Conservation (phyloP, 371 early-diverging fungal species). For the Mucor racemosus region DNA sequence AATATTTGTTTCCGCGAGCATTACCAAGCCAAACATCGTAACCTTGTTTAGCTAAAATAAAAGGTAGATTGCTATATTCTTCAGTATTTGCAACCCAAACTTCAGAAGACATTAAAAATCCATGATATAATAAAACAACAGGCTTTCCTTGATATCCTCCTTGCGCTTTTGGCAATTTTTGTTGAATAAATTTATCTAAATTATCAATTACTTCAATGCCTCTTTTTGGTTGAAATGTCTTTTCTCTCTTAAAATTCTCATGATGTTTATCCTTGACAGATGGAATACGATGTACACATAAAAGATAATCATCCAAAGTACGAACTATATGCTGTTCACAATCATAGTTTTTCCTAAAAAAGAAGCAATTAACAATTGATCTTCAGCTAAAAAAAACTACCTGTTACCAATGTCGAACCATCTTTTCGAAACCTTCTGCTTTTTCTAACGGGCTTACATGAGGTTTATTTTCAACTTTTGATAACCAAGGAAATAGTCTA, state of each 20-base stretch:
- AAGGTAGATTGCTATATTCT: slow-evolving; percentile 70
- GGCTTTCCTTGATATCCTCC: slow-evolving; percentile 59
- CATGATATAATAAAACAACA: slow-evolving; percentile 93
- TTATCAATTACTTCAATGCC: slow-evolving; percentile 42
- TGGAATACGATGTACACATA: slow-evolving; percentile 90
- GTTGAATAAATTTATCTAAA: slow-evolving; percentile 33
- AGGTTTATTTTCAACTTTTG: slow-evolving; percentile 51
- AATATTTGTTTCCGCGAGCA: slow-evolving; percentile 96
- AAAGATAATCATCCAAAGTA: slow-evolving; percentile 88
- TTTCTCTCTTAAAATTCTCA: slow-evolving; percentile 7
- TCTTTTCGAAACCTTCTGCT: slow-evolving; percentile 66
- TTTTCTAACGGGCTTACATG: slow-evolving; percentile 66
- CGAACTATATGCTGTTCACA: slow-evolving; percentile 85
- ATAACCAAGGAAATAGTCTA: slow-evolving; percentile 59
- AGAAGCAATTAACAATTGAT: background rate
- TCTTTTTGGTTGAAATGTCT: slow-evolving; percentile 9
- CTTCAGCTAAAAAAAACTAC: background rate
- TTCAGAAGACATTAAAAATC: slow-evolving; percentile 93
- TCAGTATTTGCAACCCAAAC: slow-evolving; percentile 88
- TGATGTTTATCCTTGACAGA: slow-evolving; percentile 16
- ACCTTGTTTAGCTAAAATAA: slow-evolving; percentile 77
- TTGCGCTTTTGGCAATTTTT: slow-evolving; percentile 17
- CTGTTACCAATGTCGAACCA: slow-evolving; percentile 68
- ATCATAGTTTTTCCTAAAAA: slow-evolving; percentile 59
- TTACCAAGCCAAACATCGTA: slow-evolving; percentile 98